Evolutionary conservation across 306 rosid genomes (phyloP).

Genomic region (Gillenia trifoliata): DNA sequence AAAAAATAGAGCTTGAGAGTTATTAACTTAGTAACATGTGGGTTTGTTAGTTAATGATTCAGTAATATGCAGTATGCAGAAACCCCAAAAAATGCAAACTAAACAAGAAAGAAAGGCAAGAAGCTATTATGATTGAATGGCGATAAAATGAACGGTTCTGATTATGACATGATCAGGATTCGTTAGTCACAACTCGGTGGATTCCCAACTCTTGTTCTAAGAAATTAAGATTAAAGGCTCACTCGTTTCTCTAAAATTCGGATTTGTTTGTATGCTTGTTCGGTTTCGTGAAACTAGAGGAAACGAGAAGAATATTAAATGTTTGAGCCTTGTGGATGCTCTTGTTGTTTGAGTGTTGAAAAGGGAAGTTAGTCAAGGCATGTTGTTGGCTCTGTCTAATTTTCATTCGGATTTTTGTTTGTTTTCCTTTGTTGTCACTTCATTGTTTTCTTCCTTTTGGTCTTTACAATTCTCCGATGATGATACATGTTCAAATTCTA

Average conservation of each 20-base stretch:
- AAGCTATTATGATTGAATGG: background rate
- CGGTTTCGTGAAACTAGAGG: constrained; percentile 3
- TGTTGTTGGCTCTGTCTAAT: background rate
- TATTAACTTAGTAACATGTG: background rate
- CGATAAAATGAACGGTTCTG: background rate
- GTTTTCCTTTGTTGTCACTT: constrained; percentile 7
- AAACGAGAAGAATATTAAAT: background rate
- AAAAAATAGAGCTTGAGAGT: background rate
- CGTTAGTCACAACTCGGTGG: background rate
- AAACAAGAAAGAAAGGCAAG: background rate
- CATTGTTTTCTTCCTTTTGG: constrained; percentile 1
- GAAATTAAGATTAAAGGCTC: background rate
- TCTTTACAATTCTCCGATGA: constrained; percentile 6
- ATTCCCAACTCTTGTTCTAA: background rate
- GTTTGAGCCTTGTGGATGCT: background rate
- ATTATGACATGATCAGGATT: background rate
- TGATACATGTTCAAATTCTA: background rate
- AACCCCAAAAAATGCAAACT: background rate
- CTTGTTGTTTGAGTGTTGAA: background rate
- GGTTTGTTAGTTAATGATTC: background rate
- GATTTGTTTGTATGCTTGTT: background rate
- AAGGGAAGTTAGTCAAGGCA: background rate
- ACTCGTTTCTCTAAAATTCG: background rate
- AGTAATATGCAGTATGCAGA: background rate
- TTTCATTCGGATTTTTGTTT: background rate